Base-by-base conservation (phyloP, 108 stramenopile genomes). In the Skeletonema tropicum region DNA sequence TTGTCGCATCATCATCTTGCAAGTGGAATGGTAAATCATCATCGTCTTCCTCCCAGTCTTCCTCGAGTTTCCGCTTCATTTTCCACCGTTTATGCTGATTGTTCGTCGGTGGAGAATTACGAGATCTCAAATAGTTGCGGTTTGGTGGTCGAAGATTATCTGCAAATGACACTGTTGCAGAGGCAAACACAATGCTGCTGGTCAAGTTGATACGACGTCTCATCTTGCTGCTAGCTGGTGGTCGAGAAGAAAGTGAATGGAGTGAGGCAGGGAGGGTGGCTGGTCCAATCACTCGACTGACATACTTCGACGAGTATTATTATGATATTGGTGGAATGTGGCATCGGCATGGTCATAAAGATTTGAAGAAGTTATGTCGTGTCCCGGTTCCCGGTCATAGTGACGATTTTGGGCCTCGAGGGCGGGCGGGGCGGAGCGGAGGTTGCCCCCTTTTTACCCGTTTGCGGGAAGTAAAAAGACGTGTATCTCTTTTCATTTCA, bases 21-120 rank as follows among this genome's bases (percentile, higher is more conserved):
- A 55, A 23, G 23, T 55, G 52, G 23, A 55, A 55, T 55, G 52
- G 52, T 10, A 49, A 19, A 23, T 55, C 52, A 55, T 55, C 52
- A 55, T 55, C 52, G 52, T 55, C 52, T 23, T 55, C 52, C 9
- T 55, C 52, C 52, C 52, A 55, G 10, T 21, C 52, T 10, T 23
- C 52, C 23, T 55, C 23, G 23, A 55, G 52, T 55, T 55, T 55
- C 23, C 52, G 15, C 52, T 55, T 55, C 23, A 23, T 23, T 23
- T 55, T 55, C 52, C 52, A 55, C 52, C 23, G 52, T 55, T 8
- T 17, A 25, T 55, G 23, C 23, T 55, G 52, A 21, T 55, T 55
- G 23, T 55, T 45, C 15, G 42, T 45, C 5, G 15, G 14, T n/a
- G 0, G 42, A n/a, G 42, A n/a, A 15, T n/a, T 45, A n/a, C 15